These are phyloP conservation scores for Teunomyces pallodes DNA, from an alignment of 805 yeast genomes.

Conservation along the genomic window DNA sequence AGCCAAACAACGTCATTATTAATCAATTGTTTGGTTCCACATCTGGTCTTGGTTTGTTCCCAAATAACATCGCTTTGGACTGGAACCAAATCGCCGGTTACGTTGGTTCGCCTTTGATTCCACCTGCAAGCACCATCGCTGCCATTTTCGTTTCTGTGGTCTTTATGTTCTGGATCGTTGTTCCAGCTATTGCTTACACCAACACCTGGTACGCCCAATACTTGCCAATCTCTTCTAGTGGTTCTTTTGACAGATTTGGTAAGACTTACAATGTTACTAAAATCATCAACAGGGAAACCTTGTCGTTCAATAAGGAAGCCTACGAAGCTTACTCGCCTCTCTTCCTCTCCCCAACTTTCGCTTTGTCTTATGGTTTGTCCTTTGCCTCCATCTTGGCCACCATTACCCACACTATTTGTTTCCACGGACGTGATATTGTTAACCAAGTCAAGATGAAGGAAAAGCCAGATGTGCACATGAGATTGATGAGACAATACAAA, in stretches of 20 bases:
- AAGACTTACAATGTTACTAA: conserved; percentile 47
- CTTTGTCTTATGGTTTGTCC: conserved; percentile 56
- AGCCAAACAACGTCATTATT: conserved; percentile 55
- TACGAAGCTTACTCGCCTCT: conserved; percentile 64
- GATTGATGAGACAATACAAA: conserved; percentile 50
- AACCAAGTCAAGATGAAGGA: conserved; percentile 26
- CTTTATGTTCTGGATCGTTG: conserved; percentile 46
- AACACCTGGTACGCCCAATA: conserved; percentile 59
- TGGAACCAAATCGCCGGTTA: conserved; percentile 61
- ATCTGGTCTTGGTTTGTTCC: conserved; percentile 63
- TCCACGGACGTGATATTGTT: conserved; percentile 53
- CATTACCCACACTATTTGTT: conserved; percentile 54
- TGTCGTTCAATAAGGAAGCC: conserved; percentile 42
- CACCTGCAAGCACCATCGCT: conserved; percentile 54
- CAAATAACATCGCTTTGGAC: conserved; percentile 55
- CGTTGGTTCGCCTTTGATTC: conserved; percentile 61
- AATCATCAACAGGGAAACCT: conserved; percentile 41
- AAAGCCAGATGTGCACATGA: conserved; percentile 45
- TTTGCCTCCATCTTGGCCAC: conserved; percentile 64
- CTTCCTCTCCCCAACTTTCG: conserved; percentile 55
- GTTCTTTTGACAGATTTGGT: conserved; percentile 52
- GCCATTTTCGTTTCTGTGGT: conserved; percentile 37
- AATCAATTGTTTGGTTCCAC: conserved; percentile 63
- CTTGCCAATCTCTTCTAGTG: conserved; percentile 52
- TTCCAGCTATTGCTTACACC: conserved; percentile 53